Evolutionary conservation across 345 rosid species (phyloP).

Genomic region (Gossypioides kirkii): DNA sequence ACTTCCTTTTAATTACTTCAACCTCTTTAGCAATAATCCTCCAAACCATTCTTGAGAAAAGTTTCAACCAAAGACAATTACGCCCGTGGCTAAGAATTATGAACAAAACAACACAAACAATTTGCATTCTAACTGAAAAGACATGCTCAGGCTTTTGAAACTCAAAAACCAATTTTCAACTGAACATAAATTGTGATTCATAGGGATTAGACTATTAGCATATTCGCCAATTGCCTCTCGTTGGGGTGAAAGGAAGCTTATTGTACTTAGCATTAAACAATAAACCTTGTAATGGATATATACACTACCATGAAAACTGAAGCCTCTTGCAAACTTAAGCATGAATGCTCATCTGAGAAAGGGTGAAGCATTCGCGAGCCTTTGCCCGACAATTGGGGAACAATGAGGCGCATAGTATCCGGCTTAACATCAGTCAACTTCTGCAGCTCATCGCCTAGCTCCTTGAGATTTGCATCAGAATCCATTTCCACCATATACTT

Average conservation of each 20-base stretch:
- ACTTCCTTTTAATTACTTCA: not conserved
- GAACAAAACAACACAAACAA: not conserved
- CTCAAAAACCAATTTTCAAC: not conserved
- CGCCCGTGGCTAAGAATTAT: not conserved
- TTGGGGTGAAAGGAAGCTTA: not conserved
- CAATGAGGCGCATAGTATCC: constrained; percentile 69
- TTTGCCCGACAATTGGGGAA: constrained; percentile 52
- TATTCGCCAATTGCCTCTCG: not conserved
- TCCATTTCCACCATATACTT: constrained; percentile 52
- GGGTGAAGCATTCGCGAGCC: constrained; percentile 69
- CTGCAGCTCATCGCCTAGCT: constrained; percentile 64
- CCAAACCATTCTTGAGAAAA: not conserved
- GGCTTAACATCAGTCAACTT: constrained; percentile 63
- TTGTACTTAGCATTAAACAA: not conserved
- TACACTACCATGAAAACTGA: constrained; percentile 44
- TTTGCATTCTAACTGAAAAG: not conserved
- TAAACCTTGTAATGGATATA: not conserved
- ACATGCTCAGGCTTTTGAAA: not conserved
- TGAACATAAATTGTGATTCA: not conserved
- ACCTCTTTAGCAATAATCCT: not conserved
- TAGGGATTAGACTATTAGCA: not conserved
- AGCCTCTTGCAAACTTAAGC: constrained; percentile 49
- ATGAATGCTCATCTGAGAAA: constrained; percentile 54
- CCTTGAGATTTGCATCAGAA: constrained; percentile 47
- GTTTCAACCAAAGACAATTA: not conserved